Conservation (phyloP, 139 green algal species). For the Chlamydomonas sphaeroides region DNA sequence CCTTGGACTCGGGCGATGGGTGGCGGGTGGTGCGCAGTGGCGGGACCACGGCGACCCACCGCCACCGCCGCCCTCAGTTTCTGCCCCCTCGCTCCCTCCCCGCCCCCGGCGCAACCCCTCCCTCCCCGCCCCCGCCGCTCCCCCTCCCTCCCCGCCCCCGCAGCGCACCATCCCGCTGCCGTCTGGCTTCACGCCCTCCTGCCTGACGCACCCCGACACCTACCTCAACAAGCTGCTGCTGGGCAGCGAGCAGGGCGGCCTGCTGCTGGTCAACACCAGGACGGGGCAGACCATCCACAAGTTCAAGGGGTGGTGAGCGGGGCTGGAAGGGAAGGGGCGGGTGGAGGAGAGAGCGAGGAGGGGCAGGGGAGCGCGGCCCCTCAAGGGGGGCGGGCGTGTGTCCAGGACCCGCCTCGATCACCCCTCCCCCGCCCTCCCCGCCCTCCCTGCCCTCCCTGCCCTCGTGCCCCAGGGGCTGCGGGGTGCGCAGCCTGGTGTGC, state of each 20-base stretch:
- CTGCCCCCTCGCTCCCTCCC: too few species aligned
- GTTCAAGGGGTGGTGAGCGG: slow-evolving; percentile 72
- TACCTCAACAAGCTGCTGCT: slow-evolving; percentile 98
- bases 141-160: not conserved
- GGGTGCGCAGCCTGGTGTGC: slow-evolving; percentile 71
- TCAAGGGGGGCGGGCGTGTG: too few species aligned
- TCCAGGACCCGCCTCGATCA: too few species aligned
- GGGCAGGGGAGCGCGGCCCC: too few species aligned
- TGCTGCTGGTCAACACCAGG: slow-evolving; percentile 94
- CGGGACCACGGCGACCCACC: too few species aligned
- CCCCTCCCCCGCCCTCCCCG: not conserved
- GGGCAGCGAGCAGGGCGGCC: slow-evolving; percentile 69
- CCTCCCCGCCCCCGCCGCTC: too few species aligned
- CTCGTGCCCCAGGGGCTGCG: slow-evolving; percentile 40
- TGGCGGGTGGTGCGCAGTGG: too few species aligned
- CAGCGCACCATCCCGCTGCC: slow-evolving; percentile 40
- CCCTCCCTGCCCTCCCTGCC: not conserved
- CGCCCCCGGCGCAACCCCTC: too few species aligned
- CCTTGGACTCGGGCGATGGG: too few species aligned
- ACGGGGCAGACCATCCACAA: slow-evolving; percentile 75
- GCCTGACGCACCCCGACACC: slow-evolving; percentile 93
- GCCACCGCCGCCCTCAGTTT: too few species aligned
- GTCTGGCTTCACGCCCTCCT: slow-evolving; percentile 78
- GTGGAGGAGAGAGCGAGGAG: not conserved
- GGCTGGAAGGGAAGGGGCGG: not conserved